Evolutionary conservation across 768 basidiomycete genomes (phyloP), one percentile per base, ranked within the genome.

Genomic region (Leccinum variicolor): DNA sequence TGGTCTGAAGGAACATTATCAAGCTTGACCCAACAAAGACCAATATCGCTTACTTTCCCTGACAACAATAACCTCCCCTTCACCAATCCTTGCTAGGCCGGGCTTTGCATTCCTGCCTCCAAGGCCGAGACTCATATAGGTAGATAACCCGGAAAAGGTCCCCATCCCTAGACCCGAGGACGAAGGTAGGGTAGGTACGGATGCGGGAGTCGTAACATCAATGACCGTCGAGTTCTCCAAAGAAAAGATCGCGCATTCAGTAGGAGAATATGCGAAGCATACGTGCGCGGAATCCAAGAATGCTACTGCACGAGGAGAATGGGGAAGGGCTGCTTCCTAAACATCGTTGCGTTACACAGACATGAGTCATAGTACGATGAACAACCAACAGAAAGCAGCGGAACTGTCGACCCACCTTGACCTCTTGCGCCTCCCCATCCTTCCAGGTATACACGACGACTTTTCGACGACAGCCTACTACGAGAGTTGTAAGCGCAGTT

Each of bases 381-480:
- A 55, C 33, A 19, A 56, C 7, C 17, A 17, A 13, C 34, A 21
- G 19, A 29, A 14, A 14, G 33, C 9, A 8, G 25, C 7, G 36
- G 15, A 41, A 10, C n/a, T n/a, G 10, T 50, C 31, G 15, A 36
- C 79, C 54, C 64, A 92, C 91, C 76, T 84, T 86, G 50, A 78
- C 70, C 45, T 85, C 86, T 61, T 91, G 85, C 25, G 85, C 79
- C 57, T 93, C 87, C 17, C 92, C 90, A 64, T 94, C 92, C 60
- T 81, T 86, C 89, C 94, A 95, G 8, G 84, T 81, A 69, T 94
- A 94, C 15, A 97, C 74, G 1, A 94, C 86, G 7, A 91, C 83
- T 69, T 87, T 92, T 61, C 93, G 81, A 60, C 89, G 76, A 69
- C 95, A 97, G 26, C 94, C 96, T 4, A 97, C 80, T 13, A 92